Evolutionary conservation across 148 eudicot genomes (phyloP), one percentile per base, ranked within the genome.

Genomic region (Drosera capensis): DNA sequence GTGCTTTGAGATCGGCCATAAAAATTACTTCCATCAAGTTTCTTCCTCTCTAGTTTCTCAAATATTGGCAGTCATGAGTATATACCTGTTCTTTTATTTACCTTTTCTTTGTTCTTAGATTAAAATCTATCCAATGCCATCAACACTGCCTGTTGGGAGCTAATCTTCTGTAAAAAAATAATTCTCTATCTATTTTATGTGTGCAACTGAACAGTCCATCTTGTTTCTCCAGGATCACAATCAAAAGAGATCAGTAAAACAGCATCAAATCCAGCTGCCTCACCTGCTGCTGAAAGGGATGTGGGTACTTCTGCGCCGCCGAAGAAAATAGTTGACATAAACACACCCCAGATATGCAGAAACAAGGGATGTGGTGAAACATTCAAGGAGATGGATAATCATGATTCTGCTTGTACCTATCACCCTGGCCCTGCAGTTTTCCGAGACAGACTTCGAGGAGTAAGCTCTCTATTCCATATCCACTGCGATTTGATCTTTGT

Each of bases 401-500:
- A 88, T 55, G 92, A 77, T 20, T 19, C 64, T 15, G 97, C 94
- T 23, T 88, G 97, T 69, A 69, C 52, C 64, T 75, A 83, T 63
- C 97, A 88, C 44, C 97, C 97, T 0, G 94, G 97, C 23, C 97
- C 97, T 40, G 83, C 94, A 7, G 45, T 83, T 43, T 88, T 88
- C 59, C 97, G 83, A 39, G 97, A 88, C 45, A 68, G 94, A 23
- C 56, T 68, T 71, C 72, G 84, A 78, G 97, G 97, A 81, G 96
- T 87, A 51, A 74, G 94, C 52, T 46, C 23, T 23, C 20, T 25
- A 41, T 9, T 34, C 11, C n/a, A 5, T 34, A 11, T 11, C n/a
- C 31, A 11, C 13, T 2, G 38, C 38, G 9, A 28, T 11, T 34
- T 34, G 11, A 4, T 34, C n/a, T 2, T 13, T 11, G 2, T 34